Evolutionary conservation across 2,329 filamentous ascomycete genomes (phyloP).

Genomic region (Aspergillus pseudotamarii): DNA sequence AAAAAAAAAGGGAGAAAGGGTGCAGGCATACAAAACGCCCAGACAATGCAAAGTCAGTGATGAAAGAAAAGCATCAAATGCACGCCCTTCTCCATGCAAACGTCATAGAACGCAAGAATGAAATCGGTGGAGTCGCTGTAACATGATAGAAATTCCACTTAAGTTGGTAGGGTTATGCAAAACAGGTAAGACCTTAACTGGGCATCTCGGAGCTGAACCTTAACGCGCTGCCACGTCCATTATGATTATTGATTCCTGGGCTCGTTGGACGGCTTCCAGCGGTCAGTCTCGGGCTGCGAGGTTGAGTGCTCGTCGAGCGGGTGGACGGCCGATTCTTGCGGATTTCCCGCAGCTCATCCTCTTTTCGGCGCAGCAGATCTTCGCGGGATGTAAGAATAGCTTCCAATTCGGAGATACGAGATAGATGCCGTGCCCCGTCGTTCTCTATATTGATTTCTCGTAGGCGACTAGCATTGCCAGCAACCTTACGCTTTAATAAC

Average conservation of each 20-base stretch:
- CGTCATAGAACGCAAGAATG: slow-evolving; percentile 9
- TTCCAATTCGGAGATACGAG: slow-evolving; percentile 44
- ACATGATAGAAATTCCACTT: background rate
- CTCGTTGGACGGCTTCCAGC: slow-evolving; percentile 43
- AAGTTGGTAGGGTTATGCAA: background rate
- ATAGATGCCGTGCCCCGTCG: slow-evolving; percentile 37
- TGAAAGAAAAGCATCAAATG: background rate
- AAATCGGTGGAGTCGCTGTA: background rate
- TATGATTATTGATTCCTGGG: slow-evolving; percentile 40
- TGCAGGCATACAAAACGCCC: slow-evolving; percentile 15
- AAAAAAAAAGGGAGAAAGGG: slow-evolving; percentile 2
- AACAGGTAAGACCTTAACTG: slow-evolving; percentile 19
- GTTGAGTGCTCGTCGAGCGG: slow-evolving; percentile 46
- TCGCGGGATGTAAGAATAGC: slow-evolving; percentile 39
- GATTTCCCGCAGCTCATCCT: slow-evolving; percentile 49
- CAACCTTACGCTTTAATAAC: slow-evolving; percentile 39
- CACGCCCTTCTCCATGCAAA: slow-evolving; percentile 3
- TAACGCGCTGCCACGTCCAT: slow-evolving; percentile 40
- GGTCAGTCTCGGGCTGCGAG: slow-evolving; percentile 44
- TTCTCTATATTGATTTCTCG: slow-evolving; percentile 41
- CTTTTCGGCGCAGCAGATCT: slow-evolving; percentile 43
- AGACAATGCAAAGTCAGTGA: slow-evolving; percentile 16
- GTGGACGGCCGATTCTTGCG: slow-evolving; percentile 48
- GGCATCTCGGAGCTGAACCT: slow-evolving; percentile 43
- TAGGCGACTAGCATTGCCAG: slow-evolving; percentile 39